Evolutionary conservation across 768 basidiomycete species (phyloP).

Genomic region (Epithele typhae): DNA sequence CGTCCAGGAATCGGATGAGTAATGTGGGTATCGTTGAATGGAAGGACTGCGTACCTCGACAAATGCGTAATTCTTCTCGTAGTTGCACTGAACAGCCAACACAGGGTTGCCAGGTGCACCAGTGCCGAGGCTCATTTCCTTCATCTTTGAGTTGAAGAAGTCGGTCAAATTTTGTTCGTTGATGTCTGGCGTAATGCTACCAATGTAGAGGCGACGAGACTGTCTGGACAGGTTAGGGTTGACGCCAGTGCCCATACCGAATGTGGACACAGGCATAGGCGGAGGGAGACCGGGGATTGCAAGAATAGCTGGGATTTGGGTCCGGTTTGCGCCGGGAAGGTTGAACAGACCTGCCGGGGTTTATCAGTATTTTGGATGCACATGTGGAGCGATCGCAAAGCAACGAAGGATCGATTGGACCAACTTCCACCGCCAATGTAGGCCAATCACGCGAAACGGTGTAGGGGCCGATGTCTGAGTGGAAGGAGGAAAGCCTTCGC

Average conservation of each 20-base stretch:
- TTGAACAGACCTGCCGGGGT: slow-evolving; percentile 94
- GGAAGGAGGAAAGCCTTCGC: too few relatives aligned
- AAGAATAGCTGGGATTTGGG: slow-evolving; percentile 79
- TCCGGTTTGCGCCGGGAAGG: slow-evolving; percentile 90
- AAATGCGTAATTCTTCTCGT: slow-evolving; percentile 98
- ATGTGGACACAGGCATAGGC: slow-evolving; percentile 78
- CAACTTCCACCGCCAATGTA: too few relatives aligned
- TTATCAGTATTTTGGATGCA: too few relatives aligned
- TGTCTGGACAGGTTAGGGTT: slow-evolving; percentile 91
- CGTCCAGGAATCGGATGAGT: too few relatives aligned
- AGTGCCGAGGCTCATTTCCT: slow-evolving; percentile 84
- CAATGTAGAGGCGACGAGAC: slow-evolving; percentile 93
- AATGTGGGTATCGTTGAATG: too few relatives aligned
- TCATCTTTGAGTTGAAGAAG: slow-evolving; percentile 97
- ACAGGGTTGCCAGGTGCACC: slow-evolving; percentile 86
- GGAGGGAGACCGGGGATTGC: slow-evolving; percentile 79
- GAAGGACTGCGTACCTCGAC: slow-evolving; percentile 66
- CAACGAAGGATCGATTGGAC: too few relatives aligned
- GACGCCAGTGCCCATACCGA: slow-evolving; percentile 81
- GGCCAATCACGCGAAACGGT: too few relatives aligned
- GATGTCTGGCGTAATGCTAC: slow-evolving; percentile 91
- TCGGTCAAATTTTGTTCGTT: slow-evolving; percentile 89
- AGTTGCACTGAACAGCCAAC: slow-evolving; percentile 91
- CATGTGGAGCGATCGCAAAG: too few relatives aligned
- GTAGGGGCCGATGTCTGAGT: too few relatives aligned